These are phyloP conservation scores for Dictyophora rubrovolvata DNA, from an alignment of 768 basidiomycete species.

Conservation along the genomic window DNA sequence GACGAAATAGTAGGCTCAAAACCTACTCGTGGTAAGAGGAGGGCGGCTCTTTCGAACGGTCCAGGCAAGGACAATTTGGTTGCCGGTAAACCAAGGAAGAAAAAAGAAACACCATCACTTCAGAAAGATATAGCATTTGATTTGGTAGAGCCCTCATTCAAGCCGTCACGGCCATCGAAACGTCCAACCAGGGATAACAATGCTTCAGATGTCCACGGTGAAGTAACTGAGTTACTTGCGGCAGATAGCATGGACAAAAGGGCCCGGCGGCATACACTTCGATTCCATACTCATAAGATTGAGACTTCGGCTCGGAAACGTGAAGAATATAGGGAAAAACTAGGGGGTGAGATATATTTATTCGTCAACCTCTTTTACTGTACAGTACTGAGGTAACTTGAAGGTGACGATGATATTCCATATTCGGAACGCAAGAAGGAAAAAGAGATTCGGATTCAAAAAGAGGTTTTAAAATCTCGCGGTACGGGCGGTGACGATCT, in stretches of 20 bases:
- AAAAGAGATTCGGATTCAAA: conserved; percentile 43
- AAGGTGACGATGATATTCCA: conserved; percentile 87
- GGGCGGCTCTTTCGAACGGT: conserved; percentile 27
- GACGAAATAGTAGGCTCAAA: conserved; percentile 16
- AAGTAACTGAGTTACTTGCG: conserved; percentile 53
- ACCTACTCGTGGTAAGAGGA: conserved; percentile 19
- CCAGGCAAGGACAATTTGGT: conserved; percentile 13
- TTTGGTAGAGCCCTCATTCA: conserved; percentile 71
- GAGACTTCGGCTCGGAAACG: conserved; percentile 71
- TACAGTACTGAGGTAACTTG: not conserved
- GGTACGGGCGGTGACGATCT: conserved; percentile 58
- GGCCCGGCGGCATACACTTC: conserved; percentile 69
- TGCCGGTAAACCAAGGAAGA: conserved; percentile 13
- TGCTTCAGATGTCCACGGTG: conserved; percentile 55
- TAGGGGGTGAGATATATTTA: conserved; percentile 35
- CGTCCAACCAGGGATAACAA: conserved; percentile 11
- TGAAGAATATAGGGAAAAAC: conserved; percentile 55
- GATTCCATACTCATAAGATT: conserved; percentile 91
- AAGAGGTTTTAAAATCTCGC: conserved; percentile 36
- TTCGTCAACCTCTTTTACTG: not conserved
- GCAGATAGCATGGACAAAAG: conserved; percentile 78
- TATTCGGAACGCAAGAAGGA: conserved; percentile 68
- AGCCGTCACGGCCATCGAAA: conserved; percentile 27
- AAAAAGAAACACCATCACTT: conserved; percentile 20
- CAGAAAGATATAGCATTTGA: conserved; percentile 41